Evolutionary conservation across 257 asterid species (phyloP).

Genomic region (Anisodus tanguticus): DNA sequence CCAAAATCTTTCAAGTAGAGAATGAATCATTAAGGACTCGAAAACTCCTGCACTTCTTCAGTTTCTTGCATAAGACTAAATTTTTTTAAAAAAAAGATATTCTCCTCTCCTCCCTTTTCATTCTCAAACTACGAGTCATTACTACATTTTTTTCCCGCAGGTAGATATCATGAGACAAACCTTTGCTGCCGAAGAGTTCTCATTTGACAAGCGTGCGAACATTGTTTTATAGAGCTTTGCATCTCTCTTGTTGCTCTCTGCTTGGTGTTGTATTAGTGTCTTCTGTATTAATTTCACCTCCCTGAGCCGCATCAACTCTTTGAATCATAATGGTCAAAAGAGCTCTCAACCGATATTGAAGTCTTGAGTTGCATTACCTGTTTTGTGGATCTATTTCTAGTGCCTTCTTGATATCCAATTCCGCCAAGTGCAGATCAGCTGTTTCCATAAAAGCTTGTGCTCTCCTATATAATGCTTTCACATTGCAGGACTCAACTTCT

Average conservation of each 20-base stretch:
- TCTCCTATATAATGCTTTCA: conserved; percentile 54
- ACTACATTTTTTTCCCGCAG: background rate
- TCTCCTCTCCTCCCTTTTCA: background rate
- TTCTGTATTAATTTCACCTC: conserved; percentile 64
- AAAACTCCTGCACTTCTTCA: background rate
- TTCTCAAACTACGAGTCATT: background rate
- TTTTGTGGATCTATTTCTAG: conserved; percentile 52
- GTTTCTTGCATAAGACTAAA: background rate
- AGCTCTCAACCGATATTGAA: background rate
- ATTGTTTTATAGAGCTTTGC: conserved; percentile 61
- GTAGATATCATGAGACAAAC: conserved; percentile 39
- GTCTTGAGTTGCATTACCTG: conserved; percentile 34
- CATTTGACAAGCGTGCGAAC: conserved; percentile 49
- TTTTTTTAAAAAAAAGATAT: too few species aligned
- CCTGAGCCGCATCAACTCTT: conserved; percentile 41
- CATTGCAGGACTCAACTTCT: conserved; percentile 57
- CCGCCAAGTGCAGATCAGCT: conserved; percentile 51
- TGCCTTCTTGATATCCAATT: conserved; percentile 49
- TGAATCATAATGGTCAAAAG: conserved; percentile 5
- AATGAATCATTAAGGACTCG: background rate
- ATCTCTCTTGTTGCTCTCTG: conserved; percentile 61
- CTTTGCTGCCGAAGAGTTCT: conserved; percentile 50
- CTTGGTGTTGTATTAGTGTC: conserved; percentile 55
- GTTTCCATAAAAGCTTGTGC: conserved; percentile 54
- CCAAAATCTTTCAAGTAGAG: background rate